A percentile compares a stretch with the other conserved stretches of the same genome.
Evolutionary conservation across 495 filamentous ascomycete species (phyloP).

Genomic region (Penicillium dipodomyicola): DNA sequence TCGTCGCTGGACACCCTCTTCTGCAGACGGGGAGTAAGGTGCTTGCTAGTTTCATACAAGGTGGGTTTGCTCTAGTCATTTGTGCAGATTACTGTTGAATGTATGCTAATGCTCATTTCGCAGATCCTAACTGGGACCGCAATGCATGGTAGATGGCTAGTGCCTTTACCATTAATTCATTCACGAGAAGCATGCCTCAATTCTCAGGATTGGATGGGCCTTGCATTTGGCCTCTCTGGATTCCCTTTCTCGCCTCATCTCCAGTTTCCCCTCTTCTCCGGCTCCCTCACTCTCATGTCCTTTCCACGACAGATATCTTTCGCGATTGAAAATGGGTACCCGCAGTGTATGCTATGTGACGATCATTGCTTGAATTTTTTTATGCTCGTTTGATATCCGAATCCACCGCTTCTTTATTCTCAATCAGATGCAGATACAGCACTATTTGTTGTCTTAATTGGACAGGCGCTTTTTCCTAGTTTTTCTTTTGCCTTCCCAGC

Average conservation of each 20-base stretch:
- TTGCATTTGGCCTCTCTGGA: background rate
- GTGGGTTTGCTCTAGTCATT: conserved; percentile 49
- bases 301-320: conserved; percentile 1
- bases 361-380: conserved; percentile 10
- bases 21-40: conserved; percentile 98
- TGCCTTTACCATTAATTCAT: background rate
- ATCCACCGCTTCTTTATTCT: conserved; percentile 1
- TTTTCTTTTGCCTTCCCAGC: background rate
- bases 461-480: background rate
- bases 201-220: background rate
- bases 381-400: conserved; percentile 19
- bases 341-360: conserved; percentile 21
- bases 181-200: conserved; percentile 21
- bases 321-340: conserved; percentile 13
- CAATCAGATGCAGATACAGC: background rate
- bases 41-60: conserved; percentile 91
- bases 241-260: background rate
- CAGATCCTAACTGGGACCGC: conserved; percentile 40
- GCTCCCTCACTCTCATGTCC: conserved; percentile 1
- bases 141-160: conserved; percentile 35
- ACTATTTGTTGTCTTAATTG: background rate
- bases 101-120: conserved; percentile 7
- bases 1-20: conserved; percentile 93
- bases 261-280: conserved; percentile 1
- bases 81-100: background rate